Evolutionary conservation across 208 protist genomes (phyloP).

Genomic region (Trypanosoma caninum): DNA sequence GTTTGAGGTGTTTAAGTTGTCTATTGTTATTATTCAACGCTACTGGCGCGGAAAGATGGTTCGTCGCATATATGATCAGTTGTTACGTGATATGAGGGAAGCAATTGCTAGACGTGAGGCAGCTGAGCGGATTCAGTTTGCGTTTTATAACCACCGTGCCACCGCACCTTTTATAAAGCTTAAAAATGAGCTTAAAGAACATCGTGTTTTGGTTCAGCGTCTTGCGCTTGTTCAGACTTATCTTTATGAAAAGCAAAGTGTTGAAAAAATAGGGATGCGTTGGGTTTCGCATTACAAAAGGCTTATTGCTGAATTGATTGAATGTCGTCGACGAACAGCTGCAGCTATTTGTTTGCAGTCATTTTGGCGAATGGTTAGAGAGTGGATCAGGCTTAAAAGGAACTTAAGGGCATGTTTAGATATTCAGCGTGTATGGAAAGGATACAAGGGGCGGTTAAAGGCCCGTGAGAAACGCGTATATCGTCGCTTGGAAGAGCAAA

Average conservation of each 20-base stretch:
- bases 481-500: conserved; percentile 31
- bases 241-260: conserved; percentile 32
- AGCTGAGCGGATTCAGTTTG: conserved; percentile 30
- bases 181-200: conserved; percentile 21
- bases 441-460: conserved; percentile 19
- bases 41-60: conserved; percentile 24
- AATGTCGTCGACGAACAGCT: conserved; percentile 13
- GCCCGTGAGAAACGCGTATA: conserved; percentile 29
- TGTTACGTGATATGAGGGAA: background rate
- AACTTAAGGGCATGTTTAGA: background rate
- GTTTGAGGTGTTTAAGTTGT: conserved; percentile 16
- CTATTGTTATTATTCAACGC: conserved; percentile 32
- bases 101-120: conserved; percentile 21
- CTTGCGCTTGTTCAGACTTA: conserved; percentile 34
- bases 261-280: conserved; percentile 31
- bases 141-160: conserved; percentile 32
- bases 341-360: conserved; percentile 43
- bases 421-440: conserved; percentile 33
- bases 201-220: conserved; percentile 21
- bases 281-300: conserved; percentile 20
- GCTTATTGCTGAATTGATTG: conserved; percentile 16
- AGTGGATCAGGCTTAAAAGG: background rate
- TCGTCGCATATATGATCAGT: conserved; percentile 3
- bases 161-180: conserved; percentile 17
- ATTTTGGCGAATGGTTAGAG: conserved; percentile 47